These are phyloP conservation scores for Phytophthora tubulina DNA, from an alignment of 352 stramenopile genomes.

Conservation along the genomic window DNA sequence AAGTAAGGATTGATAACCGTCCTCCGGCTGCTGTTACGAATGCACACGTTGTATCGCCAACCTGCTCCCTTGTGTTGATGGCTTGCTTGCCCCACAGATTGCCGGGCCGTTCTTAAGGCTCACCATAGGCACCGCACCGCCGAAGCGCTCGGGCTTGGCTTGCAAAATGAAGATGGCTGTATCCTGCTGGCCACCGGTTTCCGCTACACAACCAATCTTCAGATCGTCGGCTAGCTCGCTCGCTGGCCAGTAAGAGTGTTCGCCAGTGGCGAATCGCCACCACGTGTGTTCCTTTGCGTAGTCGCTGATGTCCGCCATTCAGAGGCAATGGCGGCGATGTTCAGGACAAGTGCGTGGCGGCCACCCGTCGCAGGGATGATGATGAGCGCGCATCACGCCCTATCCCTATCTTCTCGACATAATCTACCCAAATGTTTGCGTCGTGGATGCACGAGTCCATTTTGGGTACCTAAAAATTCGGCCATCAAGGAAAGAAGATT, in stretches of 20 bases:
- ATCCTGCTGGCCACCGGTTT: no score
- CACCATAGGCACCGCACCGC: no score
- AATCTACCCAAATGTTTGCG: conserved; percentile 31
- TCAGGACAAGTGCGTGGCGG: no score
- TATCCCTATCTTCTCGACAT: background rate
- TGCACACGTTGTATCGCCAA: conserved; percentile 17
- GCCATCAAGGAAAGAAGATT: no score
- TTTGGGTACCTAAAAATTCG: background rate
- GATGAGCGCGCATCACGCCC: background rate
- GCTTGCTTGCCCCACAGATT: background rate
- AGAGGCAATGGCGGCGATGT: no score
- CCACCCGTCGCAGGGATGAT: conserved; percentile 2
- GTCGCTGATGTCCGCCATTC: background rate
- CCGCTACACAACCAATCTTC: no score
- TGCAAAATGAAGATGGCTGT: no score
- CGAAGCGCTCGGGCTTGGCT: no score
- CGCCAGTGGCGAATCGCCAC: background rate
- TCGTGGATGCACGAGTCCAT: background rate
- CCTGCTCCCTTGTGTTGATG: conserved; percentile 9
- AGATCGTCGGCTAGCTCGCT: no score
- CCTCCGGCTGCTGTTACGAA: conserved; percentile 20
- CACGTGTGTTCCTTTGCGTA: background rate
- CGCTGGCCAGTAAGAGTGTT: background rate
- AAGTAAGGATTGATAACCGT: conserved; percentile 7
- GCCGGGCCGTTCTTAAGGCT: no score